Percentiles rank a stretch among this genome's conserved stretches.
These are phyloP conservation scores for Didymella arachidicola DNA, from an alignment of 2,329 filamentous ascomycete species.

Conservation along the genomic window DNA sequence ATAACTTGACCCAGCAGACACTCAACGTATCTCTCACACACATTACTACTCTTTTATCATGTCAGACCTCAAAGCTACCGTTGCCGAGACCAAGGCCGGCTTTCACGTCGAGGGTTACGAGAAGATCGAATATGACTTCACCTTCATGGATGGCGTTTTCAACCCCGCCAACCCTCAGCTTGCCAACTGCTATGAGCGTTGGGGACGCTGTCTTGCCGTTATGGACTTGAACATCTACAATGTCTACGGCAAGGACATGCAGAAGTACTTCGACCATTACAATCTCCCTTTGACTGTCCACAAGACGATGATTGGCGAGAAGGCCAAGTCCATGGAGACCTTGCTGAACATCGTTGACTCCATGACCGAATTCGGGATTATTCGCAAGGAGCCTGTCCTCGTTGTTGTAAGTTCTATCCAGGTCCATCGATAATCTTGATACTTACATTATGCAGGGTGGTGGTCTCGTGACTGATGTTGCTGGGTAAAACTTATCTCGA, in stretches of 20 bases:
- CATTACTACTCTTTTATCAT: slow-evolving; percentile 54
- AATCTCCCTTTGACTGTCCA: slow-evolving; percentile 69
- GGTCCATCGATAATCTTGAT: neutral
- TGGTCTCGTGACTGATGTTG: slow-evolving; percentile 59
- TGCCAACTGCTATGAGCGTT: slow-evolving; percentile 69
- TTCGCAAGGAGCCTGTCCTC: slow-evolving; percentile 62
- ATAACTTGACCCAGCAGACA: slow-evolving; percentile 26
- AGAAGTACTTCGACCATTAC: slow-evolving; percentile 72
- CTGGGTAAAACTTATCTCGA: slow-evolving; percentile 66
- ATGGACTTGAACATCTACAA: slow-evolving; percentile 76
- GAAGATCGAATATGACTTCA: slow-evolving; percentile 79
- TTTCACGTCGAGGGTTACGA: slow-evolving; percentile 77
- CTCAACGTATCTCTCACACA: slow-evolving; percentile 36
- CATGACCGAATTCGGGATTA: slow-evolving; percentile 77
- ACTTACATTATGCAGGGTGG: slow-evolving; percentile 47
- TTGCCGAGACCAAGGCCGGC: slow-evolving; percentile 68
- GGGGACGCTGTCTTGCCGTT: slow-evolving; percentile 71
- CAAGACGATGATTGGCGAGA: slow-evolving; percentile 77
- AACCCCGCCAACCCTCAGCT: slow-evolving; percentile 66
- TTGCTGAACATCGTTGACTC: slow-evolving; percentile 74
- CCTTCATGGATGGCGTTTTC: slow-evolving; percentile 75
- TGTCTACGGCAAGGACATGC: slow-evolving; percentile 71
- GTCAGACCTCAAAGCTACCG: slow-evolving; percentile 72
- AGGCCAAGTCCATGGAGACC: slow-evolving; percentile 76
- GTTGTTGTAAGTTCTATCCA: slow-evolving; percentile 39